These are phyloP conservation scores for Durio zibethinus DNA, from an alignment of 345 rosid genomes.

Conservation along the genomic window DNA sequence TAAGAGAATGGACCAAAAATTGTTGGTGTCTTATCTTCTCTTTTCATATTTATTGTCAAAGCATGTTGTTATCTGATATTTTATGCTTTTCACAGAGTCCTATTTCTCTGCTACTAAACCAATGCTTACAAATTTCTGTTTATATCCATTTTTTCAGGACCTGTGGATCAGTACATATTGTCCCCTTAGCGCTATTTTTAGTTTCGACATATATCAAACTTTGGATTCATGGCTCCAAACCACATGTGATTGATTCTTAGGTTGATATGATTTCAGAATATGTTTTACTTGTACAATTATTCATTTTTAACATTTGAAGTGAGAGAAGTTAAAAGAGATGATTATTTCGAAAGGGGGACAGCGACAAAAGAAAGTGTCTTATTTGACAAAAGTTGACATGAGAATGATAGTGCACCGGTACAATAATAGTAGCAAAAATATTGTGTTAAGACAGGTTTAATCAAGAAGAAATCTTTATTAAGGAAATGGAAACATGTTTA, in stretches of 20 bases:
- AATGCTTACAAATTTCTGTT: not conserved
- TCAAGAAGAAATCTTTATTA: not conserved
- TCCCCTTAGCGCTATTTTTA: not conserved
- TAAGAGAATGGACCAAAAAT: not conserved
- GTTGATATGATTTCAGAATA: not conserved
- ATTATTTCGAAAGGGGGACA: not conserved
- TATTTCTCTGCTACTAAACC: not conserved
- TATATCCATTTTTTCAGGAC: not conserved
- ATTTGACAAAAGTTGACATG: not conserved
- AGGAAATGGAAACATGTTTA: not conserved
- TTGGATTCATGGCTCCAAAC: not conserved
- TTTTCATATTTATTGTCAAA: not conserved
- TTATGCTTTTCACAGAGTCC: not conserved
- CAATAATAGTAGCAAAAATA: not conserved
- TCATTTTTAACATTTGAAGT: not conserved
- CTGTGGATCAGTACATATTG: not conserved
- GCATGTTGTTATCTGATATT: not conserved
- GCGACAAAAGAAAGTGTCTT: not conserved
- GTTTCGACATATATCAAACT: not conserved
- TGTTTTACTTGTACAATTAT: not conserved
- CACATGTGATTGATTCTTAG: not conserved
- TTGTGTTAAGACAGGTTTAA: not conserved
- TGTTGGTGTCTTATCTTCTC: not conserved
- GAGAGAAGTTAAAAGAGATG: not conserved
- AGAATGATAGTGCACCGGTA: not conserved